phyloP scores from a whole-genome alignment of 2,329 filamentous ascomycete genomes.

The Neofusicoccum ribis region DNA sequence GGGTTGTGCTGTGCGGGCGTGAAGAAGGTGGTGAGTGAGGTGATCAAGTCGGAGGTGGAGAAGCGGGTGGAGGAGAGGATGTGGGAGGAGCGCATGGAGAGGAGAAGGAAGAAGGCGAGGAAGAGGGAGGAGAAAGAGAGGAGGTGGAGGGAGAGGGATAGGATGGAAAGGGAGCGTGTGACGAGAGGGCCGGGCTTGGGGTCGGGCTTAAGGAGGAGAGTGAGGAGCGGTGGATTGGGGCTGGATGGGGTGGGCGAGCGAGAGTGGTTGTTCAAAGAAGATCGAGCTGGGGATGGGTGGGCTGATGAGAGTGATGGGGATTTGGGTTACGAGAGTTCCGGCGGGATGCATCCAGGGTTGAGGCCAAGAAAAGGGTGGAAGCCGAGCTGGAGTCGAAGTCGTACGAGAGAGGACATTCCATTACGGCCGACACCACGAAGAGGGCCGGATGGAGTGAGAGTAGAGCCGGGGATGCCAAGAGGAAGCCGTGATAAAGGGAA shows the following conservation, averaged over 20 bases:
- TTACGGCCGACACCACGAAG: neutral
- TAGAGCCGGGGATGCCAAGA: neutral
- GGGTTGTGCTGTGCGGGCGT: neutral
- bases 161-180: neutral
- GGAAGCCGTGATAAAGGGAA: neutral
- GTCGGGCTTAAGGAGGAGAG: neutral
- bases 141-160: neutral
- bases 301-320: neutral
- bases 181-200: neutral
- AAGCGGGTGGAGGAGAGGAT: conserved; percentile 1
- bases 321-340: neutral
- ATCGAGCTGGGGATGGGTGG: neutral
- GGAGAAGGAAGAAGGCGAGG: neutral
- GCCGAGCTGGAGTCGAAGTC: conserved; percentile 7
- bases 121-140: conserved; percentile 1
- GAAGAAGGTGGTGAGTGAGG: neutral
- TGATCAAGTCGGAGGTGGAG: conserved; percentile 1
- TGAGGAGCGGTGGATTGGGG: neutral
- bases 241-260: neutral
- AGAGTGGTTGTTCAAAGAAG: neutral
- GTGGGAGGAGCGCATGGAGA: neutral
- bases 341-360: neutral
- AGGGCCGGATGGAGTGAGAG: too few relatives aligned
- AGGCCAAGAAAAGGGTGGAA: neutral
- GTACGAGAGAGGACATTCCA: neutral